Evolutionary conservation across 2,329 filamentous ascomycete species (phyloP).

Genomic region (Fusarium haematococcum): DNA sequence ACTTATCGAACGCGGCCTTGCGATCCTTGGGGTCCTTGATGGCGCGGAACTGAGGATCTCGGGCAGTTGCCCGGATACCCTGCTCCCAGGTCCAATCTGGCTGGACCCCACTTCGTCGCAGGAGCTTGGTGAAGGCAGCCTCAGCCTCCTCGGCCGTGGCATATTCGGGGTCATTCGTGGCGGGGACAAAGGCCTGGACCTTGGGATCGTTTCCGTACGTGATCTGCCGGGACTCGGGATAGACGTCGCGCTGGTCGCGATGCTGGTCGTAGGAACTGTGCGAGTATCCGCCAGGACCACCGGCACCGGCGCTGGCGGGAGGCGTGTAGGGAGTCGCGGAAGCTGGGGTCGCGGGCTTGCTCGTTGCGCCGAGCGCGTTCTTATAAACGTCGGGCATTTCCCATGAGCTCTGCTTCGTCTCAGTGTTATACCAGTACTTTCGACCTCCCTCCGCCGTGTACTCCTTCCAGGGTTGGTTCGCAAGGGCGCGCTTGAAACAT

Average conservation of each 20-base stretch:
- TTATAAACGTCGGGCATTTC: conserved; percentile 90
- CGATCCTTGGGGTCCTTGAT: conserved; percentile 93
- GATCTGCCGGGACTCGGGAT: conserved; percentile 69
- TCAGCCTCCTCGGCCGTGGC: conserved; percentile 88
- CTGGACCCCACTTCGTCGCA: conserved; percentile 86
- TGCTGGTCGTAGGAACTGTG: conserved; percentile 53
- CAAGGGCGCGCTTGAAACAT: conserved; percentile 74
- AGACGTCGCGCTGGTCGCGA: conserved; percentile 53
- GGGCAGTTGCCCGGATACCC: conserved; percentile 85
- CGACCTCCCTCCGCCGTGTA: conserved; percentile 87
- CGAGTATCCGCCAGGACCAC: conserved; percentile 48
- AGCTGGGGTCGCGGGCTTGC: conserved; percentile 56
- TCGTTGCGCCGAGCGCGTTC: conserved; percentile 73
- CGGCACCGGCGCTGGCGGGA: conserved; percentile 41
- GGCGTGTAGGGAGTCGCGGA: conserved; percentile 57
- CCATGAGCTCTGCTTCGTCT: conserved; percentile 94
- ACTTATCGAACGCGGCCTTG: conserved; percentile 93
- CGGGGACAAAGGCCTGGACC: conserved; percentile 70
- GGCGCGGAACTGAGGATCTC: conserved; percentile 91
- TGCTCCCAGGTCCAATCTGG: conserved; percentile 95
- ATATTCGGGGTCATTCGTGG: conserved; percentile 81
- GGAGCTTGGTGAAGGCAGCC: conserved; percentile 89
- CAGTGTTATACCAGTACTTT: conserved; percentile 95
- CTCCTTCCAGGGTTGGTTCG: conserved; percentile 91
- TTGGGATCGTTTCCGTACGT: conserved; percentile 67